Conservation (phyloP, 257 asterid genomes). For the Handroanthus guayacan region DNA sequence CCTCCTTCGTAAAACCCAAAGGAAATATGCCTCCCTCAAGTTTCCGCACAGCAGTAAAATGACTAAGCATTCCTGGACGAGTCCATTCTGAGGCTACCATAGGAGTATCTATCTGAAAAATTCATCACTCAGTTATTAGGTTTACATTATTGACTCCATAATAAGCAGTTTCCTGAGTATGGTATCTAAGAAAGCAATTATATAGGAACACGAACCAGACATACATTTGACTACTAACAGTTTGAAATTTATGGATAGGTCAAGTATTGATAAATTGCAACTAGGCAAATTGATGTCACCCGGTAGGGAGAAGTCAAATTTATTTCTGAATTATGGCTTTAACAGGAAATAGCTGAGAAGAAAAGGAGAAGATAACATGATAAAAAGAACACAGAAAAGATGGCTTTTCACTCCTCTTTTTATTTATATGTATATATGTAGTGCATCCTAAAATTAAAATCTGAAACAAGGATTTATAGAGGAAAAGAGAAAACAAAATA, state of each 20-base stretch:
- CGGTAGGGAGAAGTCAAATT: conserved; percentile 20
- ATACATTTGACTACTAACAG: conserved; percentile 4
- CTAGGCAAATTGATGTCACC: conserved; percentile 20
- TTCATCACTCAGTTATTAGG: conserved; percentile 41
- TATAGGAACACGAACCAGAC: conserved; percentile 15
- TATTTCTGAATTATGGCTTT: conserved; percentile 21
- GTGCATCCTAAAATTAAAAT: conserved; percentile 20
- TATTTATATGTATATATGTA: neutral
- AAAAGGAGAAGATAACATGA: neutral
- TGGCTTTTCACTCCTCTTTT: conserved; percentile 16
- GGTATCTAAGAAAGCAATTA: conserved; percentile 24
- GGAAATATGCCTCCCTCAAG: conserved; percentile 96
- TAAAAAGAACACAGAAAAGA: neutral
- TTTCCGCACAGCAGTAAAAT: conserved; percentile 87
- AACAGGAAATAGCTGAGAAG: neutral
- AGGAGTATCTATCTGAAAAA: conserved; percentile 88
- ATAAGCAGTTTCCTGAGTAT: conserved; percentile 27
- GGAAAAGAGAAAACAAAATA: neutral
- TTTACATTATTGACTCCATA: conserved; percentile 25
- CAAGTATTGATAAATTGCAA: conserved; percentile 20
- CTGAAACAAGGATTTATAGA: conserved; percentile 15
- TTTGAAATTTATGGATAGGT: conserved; percentile 27
- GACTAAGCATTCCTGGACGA: conserved; percentile 78
- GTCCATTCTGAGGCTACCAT: conserved; percentile 87
- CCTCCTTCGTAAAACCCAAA: conserved; percentile 85